A percentile compares a stretch with the other conserved stretches of the same genome.
Evolutionary conservation across 805 yeast genomes (phyloP).

Genomic region (Lipomyces starkeyi): DNA sequence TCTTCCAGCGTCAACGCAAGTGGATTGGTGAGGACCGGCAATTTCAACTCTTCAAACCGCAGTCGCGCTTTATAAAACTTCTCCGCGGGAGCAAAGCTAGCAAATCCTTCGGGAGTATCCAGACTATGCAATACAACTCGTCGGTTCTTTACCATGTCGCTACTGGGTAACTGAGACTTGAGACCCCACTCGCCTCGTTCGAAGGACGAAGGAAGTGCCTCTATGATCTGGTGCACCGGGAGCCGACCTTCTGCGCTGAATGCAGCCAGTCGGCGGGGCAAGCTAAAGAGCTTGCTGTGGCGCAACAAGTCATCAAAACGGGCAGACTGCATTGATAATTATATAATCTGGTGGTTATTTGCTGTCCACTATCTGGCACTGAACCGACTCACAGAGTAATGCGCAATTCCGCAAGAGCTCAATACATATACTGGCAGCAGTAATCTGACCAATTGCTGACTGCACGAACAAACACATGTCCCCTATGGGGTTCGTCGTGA

Average conservation of each 20-base stretch:
- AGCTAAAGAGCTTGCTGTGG: conserved; percentile 3
- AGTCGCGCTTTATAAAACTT: conserved; percentile 12
- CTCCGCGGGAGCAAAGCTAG: conserved; percentile 24
- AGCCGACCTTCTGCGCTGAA: conserved; percentile 22
- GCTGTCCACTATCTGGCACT: neutral
- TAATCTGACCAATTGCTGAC: neutral
- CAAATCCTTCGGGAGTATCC: conserved; percentile 32
- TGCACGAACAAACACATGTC: neutral
- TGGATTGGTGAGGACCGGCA: conserved; percentile 14
- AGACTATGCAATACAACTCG: conserved; percentile 16
- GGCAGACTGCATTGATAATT: neutral
- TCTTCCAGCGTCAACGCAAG: conserved; percentile 1
- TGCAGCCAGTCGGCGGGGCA: neutral
- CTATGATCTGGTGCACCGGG: conserved; percentile 39
- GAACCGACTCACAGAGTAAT: neutral
- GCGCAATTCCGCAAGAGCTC: neutral
- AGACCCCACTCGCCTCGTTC: conserved; percentile 37
- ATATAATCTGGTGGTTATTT: neutral
- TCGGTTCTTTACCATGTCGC: conserved; percentile 2
- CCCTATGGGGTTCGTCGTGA: neutral
- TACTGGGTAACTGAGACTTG: conserved; percentile 34
- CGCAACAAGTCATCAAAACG: conserved; percentile 2
- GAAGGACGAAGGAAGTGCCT: conserved; percentile 28
- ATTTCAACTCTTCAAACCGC: conserved; percentile 22
- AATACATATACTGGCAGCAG: neutral